phyloP scores from a whole-genome alignment of 441 rosid species.

The Euphorbia schlechtendalii region DNA sequence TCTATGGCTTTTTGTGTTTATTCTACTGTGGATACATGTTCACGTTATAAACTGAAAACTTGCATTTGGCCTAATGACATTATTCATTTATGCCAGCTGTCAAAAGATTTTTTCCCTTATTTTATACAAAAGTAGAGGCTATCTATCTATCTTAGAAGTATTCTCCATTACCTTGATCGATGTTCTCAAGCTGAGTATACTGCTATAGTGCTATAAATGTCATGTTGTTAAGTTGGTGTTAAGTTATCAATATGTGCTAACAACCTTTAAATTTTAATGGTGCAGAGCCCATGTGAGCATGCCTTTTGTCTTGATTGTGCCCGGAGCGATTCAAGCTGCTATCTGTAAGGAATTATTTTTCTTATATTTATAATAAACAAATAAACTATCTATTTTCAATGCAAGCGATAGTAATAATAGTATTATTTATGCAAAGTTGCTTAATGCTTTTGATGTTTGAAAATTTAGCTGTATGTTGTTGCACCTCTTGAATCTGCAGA shows the following conservation, averaged over 20 bases:
- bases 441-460: neutral
- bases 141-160: neutral
- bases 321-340: conserved; percentile 88
- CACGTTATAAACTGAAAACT: neutral
- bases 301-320: conserved; percentile 94
- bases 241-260: too few relatives aligned
- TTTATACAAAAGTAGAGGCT: neutral
- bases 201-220: neutral
- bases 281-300: conserved; percentile 95
- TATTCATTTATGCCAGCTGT: neutral
- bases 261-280: conserved; percentile 12
- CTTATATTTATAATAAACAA: conserved; percentile 5
- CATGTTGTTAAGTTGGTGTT: neutral
- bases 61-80: neutral
- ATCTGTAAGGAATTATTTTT: conserved; percentile 57
- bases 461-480: neutral
- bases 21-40: neutral
- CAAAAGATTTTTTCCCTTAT: neutral
- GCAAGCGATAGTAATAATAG: neutral
- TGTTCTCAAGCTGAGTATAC: neutral
- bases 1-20: neutral
- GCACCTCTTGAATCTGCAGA: neutral
- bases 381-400: neutral
- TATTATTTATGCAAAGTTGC: too few relatives aligned
- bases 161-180: neutral